These are phyloP conservation scores for Fusarium marasasianum DNA, from an alignment of 2,329 filamentous ascomycete genomes.

Conservation along the genomic window DNA sequence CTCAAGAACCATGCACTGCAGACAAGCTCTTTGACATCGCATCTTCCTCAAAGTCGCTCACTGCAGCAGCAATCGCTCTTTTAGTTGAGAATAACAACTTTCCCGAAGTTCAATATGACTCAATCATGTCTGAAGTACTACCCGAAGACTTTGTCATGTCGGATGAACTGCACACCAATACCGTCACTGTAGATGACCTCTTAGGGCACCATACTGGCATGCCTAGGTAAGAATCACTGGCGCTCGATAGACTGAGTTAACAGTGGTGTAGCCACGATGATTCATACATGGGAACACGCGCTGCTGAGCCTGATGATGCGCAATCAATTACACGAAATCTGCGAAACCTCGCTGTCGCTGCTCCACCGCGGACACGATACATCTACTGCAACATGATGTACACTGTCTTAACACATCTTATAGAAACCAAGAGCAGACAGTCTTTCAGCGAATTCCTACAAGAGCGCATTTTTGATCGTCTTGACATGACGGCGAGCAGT, in stretches of 20 bases:
- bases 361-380: background rate
- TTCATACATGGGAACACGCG: slow-evolving; percentile 6
- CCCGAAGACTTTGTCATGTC: slow-evolving; percentile 9
- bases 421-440: background rate
- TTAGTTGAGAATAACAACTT: background rate
- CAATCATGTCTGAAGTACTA: background rate
- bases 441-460: background rate
- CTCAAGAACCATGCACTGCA: background rate
- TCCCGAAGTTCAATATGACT: background rate
- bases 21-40: slow-evolving; percentile 21
- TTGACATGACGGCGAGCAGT: background rate
- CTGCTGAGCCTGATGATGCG: background rate
- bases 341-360: slow-evolving; percentile 1
- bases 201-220: slow-evolving; percentile 11
- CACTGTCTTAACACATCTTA: background rate
- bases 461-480: background rate
- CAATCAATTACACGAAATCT: slow-evolving; percentile 1
- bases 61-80: background rate
- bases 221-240: background rate
- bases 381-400: slow-evolving; percentile 28
- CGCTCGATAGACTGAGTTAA: rapidly evolving
- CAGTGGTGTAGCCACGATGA: background rate
- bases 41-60: slow-evolving; percentile 10
- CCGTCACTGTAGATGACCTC: slow-evolving; percentile 1
- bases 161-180: background rate